These are phyloP conservation scores for Aspergillus latus DNA, from an alignment of 2,329 filamentous ascomycete species.

Conservation along the genomic window DNA sequence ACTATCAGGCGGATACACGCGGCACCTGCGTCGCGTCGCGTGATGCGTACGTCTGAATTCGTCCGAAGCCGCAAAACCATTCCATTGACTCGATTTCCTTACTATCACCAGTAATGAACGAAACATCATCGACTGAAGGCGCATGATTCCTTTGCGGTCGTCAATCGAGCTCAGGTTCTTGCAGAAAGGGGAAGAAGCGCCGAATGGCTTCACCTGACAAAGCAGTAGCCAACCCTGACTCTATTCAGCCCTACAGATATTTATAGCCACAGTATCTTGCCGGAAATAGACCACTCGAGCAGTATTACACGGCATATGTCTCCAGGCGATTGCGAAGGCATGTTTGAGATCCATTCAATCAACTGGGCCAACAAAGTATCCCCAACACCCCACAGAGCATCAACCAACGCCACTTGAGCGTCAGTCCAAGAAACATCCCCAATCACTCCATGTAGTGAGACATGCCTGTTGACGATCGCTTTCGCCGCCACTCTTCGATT, in stretches of 20 bases:
- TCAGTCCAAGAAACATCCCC: conserved; percentile 10
- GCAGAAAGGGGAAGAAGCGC: not conserved
- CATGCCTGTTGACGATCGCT: not conserved
- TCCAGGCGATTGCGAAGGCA: not conserved
- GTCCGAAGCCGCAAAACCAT: no score
- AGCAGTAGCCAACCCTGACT: not conserved
- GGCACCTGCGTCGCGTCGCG: no score
- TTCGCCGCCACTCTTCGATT: not conserved
- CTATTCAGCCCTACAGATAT: conserved; percentile 5
- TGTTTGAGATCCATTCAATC: not conserved
- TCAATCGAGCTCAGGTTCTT: not conserved
- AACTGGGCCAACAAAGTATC: conserved; percentile 4
- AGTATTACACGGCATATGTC: not conserved
- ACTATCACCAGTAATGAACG: no score
- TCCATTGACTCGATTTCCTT: no score
- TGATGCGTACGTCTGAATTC: no score
- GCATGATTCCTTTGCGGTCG: not conserved
- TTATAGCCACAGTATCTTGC: not conserved
- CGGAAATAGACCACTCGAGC: not conserved
- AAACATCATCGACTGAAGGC: no score
- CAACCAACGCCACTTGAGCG: conserved; percentile 2
- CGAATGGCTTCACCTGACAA: not conserved
- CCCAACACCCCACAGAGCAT: not conserved
- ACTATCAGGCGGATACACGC: no score
- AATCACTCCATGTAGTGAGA: not conserved